phyloP scores from a whole-genome alignment of 331 rosid genomes.

The Malus hybrid region DNA sequence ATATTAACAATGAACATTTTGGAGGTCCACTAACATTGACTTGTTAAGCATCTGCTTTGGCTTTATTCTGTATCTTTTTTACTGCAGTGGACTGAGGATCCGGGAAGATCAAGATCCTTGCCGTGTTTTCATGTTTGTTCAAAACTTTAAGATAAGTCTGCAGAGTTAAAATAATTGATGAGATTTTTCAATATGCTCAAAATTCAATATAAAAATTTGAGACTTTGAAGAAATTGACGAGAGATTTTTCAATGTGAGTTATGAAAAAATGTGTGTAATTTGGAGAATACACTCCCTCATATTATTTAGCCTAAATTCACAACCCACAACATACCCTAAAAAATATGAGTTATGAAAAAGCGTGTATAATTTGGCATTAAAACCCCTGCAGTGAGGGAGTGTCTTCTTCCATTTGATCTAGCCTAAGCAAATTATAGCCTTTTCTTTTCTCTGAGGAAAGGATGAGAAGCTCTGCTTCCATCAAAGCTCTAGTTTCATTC shows the following conservation, averaged over 20 bases:
- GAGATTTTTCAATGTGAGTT: too few relatives aligned
- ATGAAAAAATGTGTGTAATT: too few relatives aligned
- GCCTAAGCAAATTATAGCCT: too few relatives aligned
- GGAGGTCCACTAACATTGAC: neutral
- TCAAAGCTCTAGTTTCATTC: slow-evolving; percentile 17
- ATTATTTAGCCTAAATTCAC: too few relatives aligned
- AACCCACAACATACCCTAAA: too few relatives aligned
- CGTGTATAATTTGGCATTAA: neutral
- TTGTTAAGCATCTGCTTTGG: neutral
- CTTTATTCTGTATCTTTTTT: neutral
- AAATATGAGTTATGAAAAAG: neutral
- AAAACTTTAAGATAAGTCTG: neutral
- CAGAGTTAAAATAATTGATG: too few relatives aligned
- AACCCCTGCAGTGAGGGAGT: neutral
- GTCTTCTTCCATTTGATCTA: neutral
- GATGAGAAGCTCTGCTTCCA: slow-evolving; percentile 23
- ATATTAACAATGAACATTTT: too few relatives aligned
- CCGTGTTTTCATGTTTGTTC: neutral
- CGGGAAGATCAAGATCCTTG: neutral
- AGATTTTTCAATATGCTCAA: too few relatives aligned
- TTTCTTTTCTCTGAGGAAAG: slow-evolving; percentile 1
- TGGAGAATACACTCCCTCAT: too few relatives aligned
- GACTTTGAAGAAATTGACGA: neutral
- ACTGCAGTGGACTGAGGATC: neutral
- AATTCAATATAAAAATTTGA: too few relatives aligned